Evolutionary conservation across 1,284 basidiomycete species (phyloP), one percentile per base, ranked within the genome.

Genomic region (Vanrija humicola): DNA sequence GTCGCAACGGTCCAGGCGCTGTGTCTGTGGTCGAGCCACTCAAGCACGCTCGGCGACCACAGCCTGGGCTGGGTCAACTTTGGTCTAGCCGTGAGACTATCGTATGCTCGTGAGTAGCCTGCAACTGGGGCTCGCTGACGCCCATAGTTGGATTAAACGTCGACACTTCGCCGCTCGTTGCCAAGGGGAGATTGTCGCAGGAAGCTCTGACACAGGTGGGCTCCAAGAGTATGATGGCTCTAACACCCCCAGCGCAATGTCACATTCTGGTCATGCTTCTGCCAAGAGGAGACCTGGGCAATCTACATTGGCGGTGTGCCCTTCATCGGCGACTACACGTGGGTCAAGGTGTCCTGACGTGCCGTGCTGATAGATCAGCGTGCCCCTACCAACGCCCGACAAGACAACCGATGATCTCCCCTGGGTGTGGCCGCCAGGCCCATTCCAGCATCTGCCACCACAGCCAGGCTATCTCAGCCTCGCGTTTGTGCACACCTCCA

Each of bases 1-100:
- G 74, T 86, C 18, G 81, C 82, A 52, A 79, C 83, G 6, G 81
- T 86, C 3, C 81, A 82, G 42, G 84, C 80, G 1, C 68, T 87
- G 16, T 80, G 81, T 0, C 72, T 83, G n/a, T 62, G 86, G 8
- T 81, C 81, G 3, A 83, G 81, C 55, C 86, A 81, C 67, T 80
- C 86, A 63, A 83, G 81, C 4, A 79, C 81, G 0, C 50, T 60
- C 18, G 67, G 64, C 10, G 63, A 69, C 28, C 63, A 69, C 46
- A 62, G 62, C 15, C 44, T 63, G 5, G 66, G 65, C 1, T 73
- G 66, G 64, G 43, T 64, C 15, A 59, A 62, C 28, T 59, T 59
- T 16, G 67, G 66, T 10, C 50, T 64, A 38, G 65, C 63, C 1
- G 48, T 49, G n/a, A 29, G 66, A 12, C 52, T 59, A 8, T 61